Evolutionary conservation across 768 basidiomycete genomes (phyloP).

Genomic region (Boletus speciosus): DNA sequence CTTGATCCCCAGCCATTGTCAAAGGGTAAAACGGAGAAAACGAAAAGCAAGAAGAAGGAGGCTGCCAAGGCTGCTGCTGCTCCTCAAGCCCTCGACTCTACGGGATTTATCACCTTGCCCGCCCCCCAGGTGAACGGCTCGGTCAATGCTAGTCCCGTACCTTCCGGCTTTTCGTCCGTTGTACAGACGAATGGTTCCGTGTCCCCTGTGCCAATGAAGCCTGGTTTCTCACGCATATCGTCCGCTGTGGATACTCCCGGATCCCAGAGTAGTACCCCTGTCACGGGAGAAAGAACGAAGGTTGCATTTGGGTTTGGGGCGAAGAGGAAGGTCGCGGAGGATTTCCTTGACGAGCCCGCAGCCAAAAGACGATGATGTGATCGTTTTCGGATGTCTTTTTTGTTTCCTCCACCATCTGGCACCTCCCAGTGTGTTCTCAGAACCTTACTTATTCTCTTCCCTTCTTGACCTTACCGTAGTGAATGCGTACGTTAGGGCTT

Average conservation of each 20-base stretch:
- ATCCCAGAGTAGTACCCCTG: slow-evolving; percentile 51
- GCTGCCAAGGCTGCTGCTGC: slow-evolving; percentile 41
- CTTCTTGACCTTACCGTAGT: not conserved
- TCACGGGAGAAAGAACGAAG: slow-evolving; percentile 63
- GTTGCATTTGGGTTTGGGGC: slow-evolving; percentile 73
- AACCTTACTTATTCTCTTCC: not conserved
- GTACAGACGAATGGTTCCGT: slow-evolving; percentile 36
- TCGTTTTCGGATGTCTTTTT: not conserved
- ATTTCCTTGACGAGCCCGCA: slow-evolving; percentile 62
- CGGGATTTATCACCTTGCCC: slow-evolving; percentile 73
- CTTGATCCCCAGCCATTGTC: slow-evolving; percentile 76
- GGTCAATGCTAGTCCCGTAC: slow-evolving; percentile 41
- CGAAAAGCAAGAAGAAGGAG: slow-evolving; percentile 78
- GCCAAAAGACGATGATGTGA: slow-evolving; percentile 46
- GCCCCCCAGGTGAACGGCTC: slow-evolving; percentile 49
- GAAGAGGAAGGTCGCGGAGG: slow-evolving; percentile 78
- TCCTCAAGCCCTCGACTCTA: slow-evolving; percentile 43
- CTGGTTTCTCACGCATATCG: slow-evolving; percentile 76
- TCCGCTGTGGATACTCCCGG: slow-evolving; percentile 48
- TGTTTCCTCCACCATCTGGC: not conserved
- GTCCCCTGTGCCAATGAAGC: slow-evolving; percentile 59
- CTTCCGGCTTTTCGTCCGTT: slow-evolving; percentile 35
- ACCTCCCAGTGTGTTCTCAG: not conserved
- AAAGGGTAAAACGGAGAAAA: slow-evolving; percentile 81
- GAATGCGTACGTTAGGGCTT: not conserved